Conservation (phyloP, 768 basidiomycete genomes). For the Naganishia antarctica region DNA sequence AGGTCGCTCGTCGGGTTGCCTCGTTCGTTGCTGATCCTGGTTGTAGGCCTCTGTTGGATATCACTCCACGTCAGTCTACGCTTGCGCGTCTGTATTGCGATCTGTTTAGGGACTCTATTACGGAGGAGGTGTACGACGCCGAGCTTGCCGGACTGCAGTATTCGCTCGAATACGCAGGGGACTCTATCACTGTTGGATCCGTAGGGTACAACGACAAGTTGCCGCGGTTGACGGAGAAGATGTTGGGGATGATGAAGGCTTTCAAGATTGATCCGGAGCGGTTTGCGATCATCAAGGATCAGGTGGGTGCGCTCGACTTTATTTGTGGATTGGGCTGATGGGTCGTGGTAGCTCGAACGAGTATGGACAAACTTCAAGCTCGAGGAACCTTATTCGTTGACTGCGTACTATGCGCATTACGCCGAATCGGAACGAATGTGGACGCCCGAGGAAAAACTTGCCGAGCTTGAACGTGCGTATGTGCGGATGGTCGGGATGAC, state of each 20-base stretch:
- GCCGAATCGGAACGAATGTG: constrained; percentile 65
- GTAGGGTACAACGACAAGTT: constrained; percentile 90
- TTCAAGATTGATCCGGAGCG: constrained; percentile 66
- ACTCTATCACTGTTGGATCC: constrained; percentile 64
- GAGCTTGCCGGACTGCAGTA: constrained; percentile 83
- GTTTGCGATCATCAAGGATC: constrained; percentile 75
- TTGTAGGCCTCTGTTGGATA: constrained; percentile 49
- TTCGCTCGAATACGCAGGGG: constrained; percentile 59
- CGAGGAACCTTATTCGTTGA: constrained; percentile 71
- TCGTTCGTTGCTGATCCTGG: constrained; percentile 1
- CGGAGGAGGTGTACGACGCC: constrained; percentile 88
- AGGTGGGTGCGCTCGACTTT: constrained; percentile 53
- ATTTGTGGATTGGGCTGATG: constrained; percentile 11
- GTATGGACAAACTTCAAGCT: constrained; percentile 84
- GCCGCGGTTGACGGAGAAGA: constrained; percentile 63
- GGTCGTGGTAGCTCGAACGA: constrained; percentile 58
- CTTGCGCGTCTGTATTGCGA: constrained; percentile 79
- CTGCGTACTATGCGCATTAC: constrained; percentile 70
- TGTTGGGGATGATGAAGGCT: constrained; percentile 64
- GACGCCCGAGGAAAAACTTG: constrained; percentile 70
- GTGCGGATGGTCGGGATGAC: neutral
- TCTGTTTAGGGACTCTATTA: constrained; percentile 79
- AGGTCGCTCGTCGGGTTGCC: constrained; percentile 10
- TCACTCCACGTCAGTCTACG: constrained; percentile 63
- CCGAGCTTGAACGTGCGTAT: constrained; percentile 65